A percentile compares a stretch with the other conserved stretches of the same genome.
Conservation (phyloP, 257 asterid genomes). For the Fraxinus excelsior region DNA sequence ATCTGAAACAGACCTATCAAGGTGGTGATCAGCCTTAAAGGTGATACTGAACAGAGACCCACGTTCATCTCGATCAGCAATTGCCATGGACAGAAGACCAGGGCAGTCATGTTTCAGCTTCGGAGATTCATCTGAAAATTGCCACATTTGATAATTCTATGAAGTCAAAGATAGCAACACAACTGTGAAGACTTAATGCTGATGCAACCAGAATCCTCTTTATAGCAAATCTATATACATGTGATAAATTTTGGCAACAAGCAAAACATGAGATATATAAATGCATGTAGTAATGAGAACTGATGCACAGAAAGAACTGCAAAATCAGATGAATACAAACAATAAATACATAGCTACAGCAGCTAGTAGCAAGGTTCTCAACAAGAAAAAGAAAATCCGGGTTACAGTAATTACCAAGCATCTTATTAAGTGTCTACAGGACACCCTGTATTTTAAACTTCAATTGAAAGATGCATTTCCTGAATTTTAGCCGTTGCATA, state of each 20-base stretch:
- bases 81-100: constrained; percentile 92
- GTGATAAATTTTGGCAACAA: background rate
- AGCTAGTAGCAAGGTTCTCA: background rate
- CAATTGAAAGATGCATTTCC: background rate
- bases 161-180: background rate
- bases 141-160: no score
- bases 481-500: background rate
- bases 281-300: background rate
- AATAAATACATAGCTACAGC: background rate
- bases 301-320: background rate
- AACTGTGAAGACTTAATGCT: background rate
- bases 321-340: background rate
- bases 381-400: background rate
- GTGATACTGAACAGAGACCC: constrained; percentile 85
- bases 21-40: constrained; percentile 88
- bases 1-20: constrained; percentile 64
- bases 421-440: background rate
- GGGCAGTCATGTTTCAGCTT: constrained; percentile 82
- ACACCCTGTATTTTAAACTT: background rate
- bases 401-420: background rate
- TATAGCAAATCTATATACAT: background rate
- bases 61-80: constrained; percentile 82
- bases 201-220: background rate
- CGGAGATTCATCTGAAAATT: constrained; percentile 71
- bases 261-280: background rate